phyloP scores from a whole-genome alignment of 371 early-diverging fungal genomes.

The Saksenaea oblongispora region DNA sequence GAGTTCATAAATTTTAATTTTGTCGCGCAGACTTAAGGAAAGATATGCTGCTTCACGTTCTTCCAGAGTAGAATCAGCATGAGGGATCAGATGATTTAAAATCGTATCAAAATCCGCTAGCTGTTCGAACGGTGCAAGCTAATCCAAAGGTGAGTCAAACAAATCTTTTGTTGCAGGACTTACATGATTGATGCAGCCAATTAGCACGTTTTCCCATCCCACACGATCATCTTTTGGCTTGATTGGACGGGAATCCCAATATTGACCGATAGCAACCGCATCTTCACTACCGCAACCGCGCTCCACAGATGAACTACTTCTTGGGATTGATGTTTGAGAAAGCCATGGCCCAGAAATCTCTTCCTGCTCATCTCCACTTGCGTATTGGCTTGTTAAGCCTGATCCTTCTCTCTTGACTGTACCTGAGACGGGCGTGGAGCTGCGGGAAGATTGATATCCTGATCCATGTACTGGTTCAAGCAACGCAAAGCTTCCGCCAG shows the following conservation, averaged over 20 bases:
- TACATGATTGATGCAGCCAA: conserved; percentile 52
- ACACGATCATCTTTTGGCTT: conserved; percentile 33
- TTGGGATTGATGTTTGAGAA: conserved; percentile 5
- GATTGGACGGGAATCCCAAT: conserved; percentile 41
- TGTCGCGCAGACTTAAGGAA: conserved; percentile 44
- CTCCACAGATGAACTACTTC: conserved; percentile 13
- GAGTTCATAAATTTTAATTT: conserved; percentile 50
- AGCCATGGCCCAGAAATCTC: conserved; percentile 4
- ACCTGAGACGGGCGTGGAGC: not conserved
- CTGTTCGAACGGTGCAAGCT: conserved; percentile 52
- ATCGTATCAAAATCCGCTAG: conserved; percentile 52
- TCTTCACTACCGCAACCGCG: conserved; percentile 36
- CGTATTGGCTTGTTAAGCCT: not conserved
- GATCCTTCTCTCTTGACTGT: not conserved
- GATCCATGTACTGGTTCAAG: conserved; percentile 21
- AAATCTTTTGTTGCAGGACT: not conserved
- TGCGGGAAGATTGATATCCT: conserved; percentile 21
- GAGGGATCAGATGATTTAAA: conserved; percentile 48
- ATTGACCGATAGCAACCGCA: conserved; percentile 22
- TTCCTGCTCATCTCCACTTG: conserved; percentile 1
- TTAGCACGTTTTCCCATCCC: conserved; percentile 51
- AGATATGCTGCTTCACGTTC: conserved; percentile 52
- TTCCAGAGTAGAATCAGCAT: conserved; percentile 34
- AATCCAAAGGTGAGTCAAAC: not conserved
- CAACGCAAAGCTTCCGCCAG: not conserved